phyloP scores from a whole-genome alignment of 345 rosid genomes.

The Schrenkiella parvula region DNA sequence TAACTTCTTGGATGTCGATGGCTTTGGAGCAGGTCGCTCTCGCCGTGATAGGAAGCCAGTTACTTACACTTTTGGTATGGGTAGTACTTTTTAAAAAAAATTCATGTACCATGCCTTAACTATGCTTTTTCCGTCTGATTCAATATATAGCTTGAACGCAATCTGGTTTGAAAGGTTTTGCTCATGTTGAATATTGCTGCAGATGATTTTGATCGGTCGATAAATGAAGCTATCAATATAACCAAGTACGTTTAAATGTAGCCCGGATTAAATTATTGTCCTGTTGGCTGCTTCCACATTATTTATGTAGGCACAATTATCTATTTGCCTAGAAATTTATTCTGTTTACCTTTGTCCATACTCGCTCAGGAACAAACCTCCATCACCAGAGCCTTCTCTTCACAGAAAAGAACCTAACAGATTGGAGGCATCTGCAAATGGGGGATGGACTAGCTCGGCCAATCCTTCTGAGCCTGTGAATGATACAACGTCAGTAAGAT shows the following conservation, averaged over 20 bases:
- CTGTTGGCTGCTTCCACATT: neutral
- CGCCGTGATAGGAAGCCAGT: conserved; percentile 95
- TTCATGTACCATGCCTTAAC: neutral
- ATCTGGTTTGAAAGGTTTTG: neutral
- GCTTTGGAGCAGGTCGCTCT: conserved; percentile 78
- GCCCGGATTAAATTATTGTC: neutral
- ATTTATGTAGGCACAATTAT: neutral
- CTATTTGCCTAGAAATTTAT: neutral
- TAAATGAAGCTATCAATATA: conserved; percentile 89
- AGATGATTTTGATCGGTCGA: conserved; percentile 95
- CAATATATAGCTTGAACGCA: neutral
- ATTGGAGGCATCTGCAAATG: conserved; percentile 64
- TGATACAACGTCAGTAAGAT: conserved; percentile 47
- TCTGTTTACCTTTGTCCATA: conserved; percentile 8
- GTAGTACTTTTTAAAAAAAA: neutral
- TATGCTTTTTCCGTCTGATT: neutral
- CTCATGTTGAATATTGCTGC: conserved; percentile 37
- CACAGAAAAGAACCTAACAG: conserved; percentile 53
- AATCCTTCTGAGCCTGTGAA: conserved; percentile 41
- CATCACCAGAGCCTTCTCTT: conserved; percentile 63
- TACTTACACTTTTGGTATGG: conserved; percentile 88
- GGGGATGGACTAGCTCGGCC: conserved; percentile 46
- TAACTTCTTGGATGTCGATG: conserved; percentile 62
- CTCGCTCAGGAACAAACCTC: conserved; percentile 58
- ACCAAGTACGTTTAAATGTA: conserved; percentile 49